phyloP scores from a whole-genome alignment of 768 basidiomycete genomes.

The Suillus bovinus region DNA sequence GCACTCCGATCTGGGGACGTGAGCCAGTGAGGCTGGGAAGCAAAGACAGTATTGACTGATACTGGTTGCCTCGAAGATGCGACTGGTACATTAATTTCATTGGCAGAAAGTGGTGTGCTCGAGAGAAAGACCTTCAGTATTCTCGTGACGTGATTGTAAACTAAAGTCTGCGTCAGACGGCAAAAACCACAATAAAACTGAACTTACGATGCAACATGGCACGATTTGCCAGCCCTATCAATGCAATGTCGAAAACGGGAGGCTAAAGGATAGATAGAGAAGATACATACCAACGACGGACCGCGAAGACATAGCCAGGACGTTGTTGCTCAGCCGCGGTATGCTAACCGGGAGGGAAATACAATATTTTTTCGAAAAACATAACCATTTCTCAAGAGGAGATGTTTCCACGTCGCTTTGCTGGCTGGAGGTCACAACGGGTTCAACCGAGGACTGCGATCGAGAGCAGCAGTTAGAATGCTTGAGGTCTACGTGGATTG shows the following conservation, averaged over 20 bases:
- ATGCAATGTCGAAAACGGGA: not conserved
- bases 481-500: constrained; percentile 19
- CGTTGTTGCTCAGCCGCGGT: not conserved
- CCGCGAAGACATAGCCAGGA: too few relatives aligned
- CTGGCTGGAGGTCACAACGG: not conserved
- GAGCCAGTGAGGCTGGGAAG: not conserved
- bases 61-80: not conserved
- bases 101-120: not conserved
- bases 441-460: not conserved
- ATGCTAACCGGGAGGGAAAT: not conserved
- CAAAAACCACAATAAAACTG: not conserved
- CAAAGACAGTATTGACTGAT: not conserved
- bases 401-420: not conserved
- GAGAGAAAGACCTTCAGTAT: not conserved
- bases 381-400: not conserved
- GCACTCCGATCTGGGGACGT: not conserved
- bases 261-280: not conserved
- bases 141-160: not conserved
- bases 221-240: not conserved
- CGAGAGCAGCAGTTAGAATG: constrained; percentile 14
- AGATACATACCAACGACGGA: not conserved
- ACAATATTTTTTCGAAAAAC: not conserved
- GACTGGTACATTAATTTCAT: not conserved
- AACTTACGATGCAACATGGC: not conserved
- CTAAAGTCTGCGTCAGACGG: not conserved